Base-by-base conservation (phyloP, 75 land plant species). In the Isoetes taiwanensis region DNA sequence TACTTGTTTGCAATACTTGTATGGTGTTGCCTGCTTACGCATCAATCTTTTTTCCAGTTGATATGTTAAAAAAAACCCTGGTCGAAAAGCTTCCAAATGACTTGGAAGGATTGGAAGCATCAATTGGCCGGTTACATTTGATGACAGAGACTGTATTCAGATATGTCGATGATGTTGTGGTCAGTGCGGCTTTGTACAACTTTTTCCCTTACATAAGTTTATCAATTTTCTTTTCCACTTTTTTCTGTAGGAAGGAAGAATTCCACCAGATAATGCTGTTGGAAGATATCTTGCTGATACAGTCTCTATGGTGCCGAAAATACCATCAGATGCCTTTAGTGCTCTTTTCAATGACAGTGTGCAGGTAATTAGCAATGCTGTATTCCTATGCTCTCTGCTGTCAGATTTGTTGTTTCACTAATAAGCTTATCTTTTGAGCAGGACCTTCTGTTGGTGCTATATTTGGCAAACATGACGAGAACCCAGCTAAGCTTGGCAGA, bases 141-240 rank as follows among this genome's bases (percentile, higher is more conserved):
- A 64, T 94, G 37, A 89, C 84, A 43, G 84, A 89, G 46, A 82
- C 79, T 43, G 75, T 82, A 21, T 80, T 68, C 65, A 84, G 76
- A 74, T 89, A 84, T 74, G 96, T 89, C 4, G 96, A 94, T 62
- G 78, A 74, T 76, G 96, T 89, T 4, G 78, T 94, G 76, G 99
- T 89, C 55, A 76, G 83, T 28, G 30, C 14, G 14, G 21, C 26
- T 29, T 20, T 8, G n/a, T n/a, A n/a, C n/a, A n/a, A n/a, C 43
- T 26, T 55, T 33, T 52, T 37, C 14, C 20, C 37, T 54, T 41
- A 1, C 11, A 3, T 4, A 1, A 16, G 52, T 4, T 11, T 40
- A 33, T 41, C 10, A 32, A 52, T 14, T 55, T 1, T 61, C 59
- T n/a, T 17, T 30, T 61, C 25, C 19, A 48, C 27, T 43, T n/a